These are phyloP conservation scores for Insectozyma bohioensis DNA, from an alignment of 1,139 yeast genomes.

Conservation along the genomic window DNA sequence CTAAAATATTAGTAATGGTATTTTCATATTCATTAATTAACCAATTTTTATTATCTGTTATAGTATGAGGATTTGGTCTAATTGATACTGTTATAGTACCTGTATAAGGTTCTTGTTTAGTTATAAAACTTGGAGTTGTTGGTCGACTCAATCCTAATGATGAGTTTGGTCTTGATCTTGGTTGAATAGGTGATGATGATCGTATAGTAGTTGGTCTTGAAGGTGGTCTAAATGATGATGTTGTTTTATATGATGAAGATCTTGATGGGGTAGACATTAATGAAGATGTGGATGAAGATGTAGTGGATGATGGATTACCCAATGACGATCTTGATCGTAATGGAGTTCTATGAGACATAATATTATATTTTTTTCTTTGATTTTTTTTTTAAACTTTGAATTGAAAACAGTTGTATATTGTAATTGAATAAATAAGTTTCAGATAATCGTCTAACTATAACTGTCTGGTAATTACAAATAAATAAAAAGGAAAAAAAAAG, in stretches of 20 bases:
- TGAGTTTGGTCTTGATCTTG: slow-evolving; percentile 37
- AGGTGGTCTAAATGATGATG: slow-evolving; percentile 18
- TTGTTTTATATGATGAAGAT: slow-evolving; percentile 5
- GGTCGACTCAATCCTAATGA: slow-evolving; percentile 31
- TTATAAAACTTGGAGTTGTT: slow-evolving; percentile 29
- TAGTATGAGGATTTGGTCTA: slow-evolving; percentile 51
- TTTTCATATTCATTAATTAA: slow-evolving; percentile 35
- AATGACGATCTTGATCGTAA: slow-evolving; percentile 23
- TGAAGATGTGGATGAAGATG: slow-evolving; percentile 8
- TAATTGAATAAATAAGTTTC: too few relatives aligned
- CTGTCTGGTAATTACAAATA: too few relatives aligned
- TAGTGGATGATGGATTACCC: slow-evolving; percentile 10
- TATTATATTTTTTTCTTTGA: too few relatives aligned
- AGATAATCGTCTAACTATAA: too few relatives aligned
- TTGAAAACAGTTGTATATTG: too few relatives aligned
- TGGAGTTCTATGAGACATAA: slow-evolving; percentile 22
- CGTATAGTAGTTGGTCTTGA: slow-evolving; percentile 18
- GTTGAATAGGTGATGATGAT: slow-evolving; percentile 18
- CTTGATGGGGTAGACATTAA: slow-evolving; percentile 10
- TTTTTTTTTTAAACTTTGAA: too few relatives aligned
- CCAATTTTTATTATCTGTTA: slow-evolving; percentile 40
- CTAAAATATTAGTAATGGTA: slow-evolving; percentile 48
- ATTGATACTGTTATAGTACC: slow-evolving; percentile 54
- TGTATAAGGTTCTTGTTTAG: slow-evolving; percentile 41
- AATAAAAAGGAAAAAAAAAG: too few relatives aligned